Evolutionary conservation across 75 land plant genomes (phyloP).

Genomic region (Selaginella moellendorffii): DNA sequence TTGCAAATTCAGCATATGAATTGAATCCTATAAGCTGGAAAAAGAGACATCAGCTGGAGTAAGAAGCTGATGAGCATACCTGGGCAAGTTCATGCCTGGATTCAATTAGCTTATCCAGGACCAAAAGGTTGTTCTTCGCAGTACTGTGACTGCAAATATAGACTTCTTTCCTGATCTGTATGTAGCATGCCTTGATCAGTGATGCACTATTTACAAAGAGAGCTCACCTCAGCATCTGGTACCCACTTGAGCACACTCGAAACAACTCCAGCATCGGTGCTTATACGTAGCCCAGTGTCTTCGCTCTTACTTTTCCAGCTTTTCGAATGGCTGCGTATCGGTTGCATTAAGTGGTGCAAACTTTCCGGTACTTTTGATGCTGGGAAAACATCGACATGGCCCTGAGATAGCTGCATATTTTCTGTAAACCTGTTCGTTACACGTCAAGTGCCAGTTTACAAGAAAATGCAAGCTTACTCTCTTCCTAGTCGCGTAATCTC

Average conservation of each 20-base stretch:
- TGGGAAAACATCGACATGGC: slow-evolving; percentile 79
- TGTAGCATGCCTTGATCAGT: too few species aligned
- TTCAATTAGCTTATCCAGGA: slow-evolving; percentile 66
- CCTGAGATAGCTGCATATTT: slow-evolving; percentile 56
- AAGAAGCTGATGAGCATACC: too few species aligned
- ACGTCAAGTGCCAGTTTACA: background rate
- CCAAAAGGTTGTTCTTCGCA: slow-evolving; percentile 59
- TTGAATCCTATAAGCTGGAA: slow-evolving; percentile 71
- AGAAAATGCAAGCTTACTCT: slow-evolving; percentile 59
- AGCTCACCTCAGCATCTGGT: slow-evolving; percentile 79
- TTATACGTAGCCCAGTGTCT: slow-evolving; percentile 47
- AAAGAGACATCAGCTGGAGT: too few species aligned
- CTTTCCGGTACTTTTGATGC: slow-evolving; percentile 57
- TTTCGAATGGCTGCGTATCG: slow-evolving; percentile 12
- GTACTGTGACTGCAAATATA: slow-evolving; percentile 61
- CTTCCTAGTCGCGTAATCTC: slow-evolving; percentile 63
- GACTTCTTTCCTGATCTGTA: slow-evolving; percentile 56
- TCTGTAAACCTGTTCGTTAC: slow-evolving; percentile 44
- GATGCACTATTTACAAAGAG: too few species aligned
- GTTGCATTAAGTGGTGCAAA: slow-evolving; percentile 33
- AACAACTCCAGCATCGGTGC: slow-evolving; percentile 53
- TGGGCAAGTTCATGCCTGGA: slow-evolving; percentile 72
- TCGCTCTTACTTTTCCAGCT: slow-evolving; percentile 18
- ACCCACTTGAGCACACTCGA: slow-evolving; percentile 58
- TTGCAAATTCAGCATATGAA: slow-evolving; percentile 80